These are phyloP conservation scores for Polytrichum formosum DNA, from an alignment of 225 moss, liverwort and hornwort genomes.

Conservation along the genomic window DNA sequence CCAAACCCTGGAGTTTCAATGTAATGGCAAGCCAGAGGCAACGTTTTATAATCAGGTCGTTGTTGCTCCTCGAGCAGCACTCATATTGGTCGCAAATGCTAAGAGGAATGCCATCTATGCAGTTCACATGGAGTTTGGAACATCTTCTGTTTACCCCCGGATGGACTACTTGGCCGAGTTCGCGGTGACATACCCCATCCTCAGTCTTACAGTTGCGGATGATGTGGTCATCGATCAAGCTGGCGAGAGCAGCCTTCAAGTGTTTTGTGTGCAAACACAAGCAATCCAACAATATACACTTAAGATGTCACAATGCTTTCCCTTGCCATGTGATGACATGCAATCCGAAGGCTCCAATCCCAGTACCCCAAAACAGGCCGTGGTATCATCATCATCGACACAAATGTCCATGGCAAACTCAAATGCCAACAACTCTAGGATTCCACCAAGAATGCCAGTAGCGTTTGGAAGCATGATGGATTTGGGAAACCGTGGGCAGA, in stretches of 20 bases:
- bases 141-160: conserved; percentile 35
- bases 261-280: conserved; percentile 84
- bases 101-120: conserved; percentile 73
- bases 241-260: conserved; percentile 66
- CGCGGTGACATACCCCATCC: conserved; percentile 64
- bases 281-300: conserved; percentile 82
- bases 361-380: conserved; percentile 33
- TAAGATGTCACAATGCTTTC: conserved; percentile 64
- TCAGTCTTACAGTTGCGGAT: conserved; percentile 72
- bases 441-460: conserved; percentile 30
- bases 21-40: conserved; percentile 43
- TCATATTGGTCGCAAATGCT: conserved; percentile 71
- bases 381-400: conserved; percentile 4
- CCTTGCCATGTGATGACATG: conserved; percentile 40
- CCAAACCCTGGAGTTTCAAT: conserved; percentile 70
- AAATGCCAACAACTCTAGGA: conserved; percentile 23
- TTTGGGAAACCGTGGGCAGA: conserved; percentile 16
- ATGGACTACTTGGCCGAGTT: conserved; percentile 91
- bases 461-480: conserved; percentile 21
- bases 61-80: conserved; percentile 49
- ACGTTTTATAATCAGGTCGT: conserved; percentile 75
- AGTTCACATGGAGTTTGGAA: conserved; percentile 59
- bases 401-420: conserved; percentile 6
- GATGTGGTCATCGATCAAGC: conserved; percentile 64
- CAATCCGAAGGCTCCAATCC: conserved; percentile 29